Evolutionary conservation across 192 early-diverging fungal species (phyloP), one percentile per base, ranked within the genome.

Genomic region (Coemansia sp.): DNA sequence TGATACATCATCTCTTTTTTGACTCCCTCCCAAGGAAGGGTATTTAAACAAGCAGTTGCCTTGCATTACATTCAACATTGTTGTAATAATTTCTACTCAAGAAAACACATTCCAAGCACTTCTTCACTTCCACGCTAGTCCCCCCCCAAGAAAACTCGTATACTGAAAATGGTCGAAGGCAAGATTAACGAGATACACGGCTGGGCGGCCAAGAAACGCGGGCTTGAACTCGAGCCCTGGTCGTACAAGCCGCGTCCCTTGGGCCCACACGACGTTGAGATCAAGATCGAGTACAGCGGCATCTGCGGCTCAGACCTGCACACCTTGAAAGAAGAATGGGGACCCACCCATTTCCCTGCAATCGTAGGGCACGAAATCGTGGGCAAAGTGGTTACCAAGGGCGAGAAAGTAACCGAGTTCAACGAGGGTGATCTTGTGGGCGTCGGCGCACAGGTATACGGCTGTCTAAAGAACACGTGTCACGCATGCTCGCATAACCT

Each of bases 231-330:
- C 33, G 63, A 73, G 70, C 64, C 67, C 38, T 82, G 70, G 57
- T 53, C 64, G 13, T 86, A 86, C 62, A 78, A 61, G 41, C 85
- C 85, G 8, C 82, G 83, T 17, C 82, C 83, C 6, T 55, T 86
- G 2, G 85, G 82, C 10, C 66, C 68, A 11, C 60, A 84, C 61
- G 85, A 86, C 61, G 78, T 91, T 40, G 84, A 87, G 57, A 87
- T 93, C 52, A 72, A 87, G 64, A 86, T 91, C 66, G 64, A 80
- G n/a, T 83, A 86, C 66, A 87, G 84, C 59, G 88, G 89, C 40
- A 85, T 91, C 53, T 93, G 91, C 54, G 86, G 85, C 41, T 84
- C 87, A 2, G 92, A 93, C 68, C 61, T 91, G 46, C 90, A 93
- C 75, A 85, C 78, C 44, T 42, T 82, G 41, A 82, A 80, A 57